Base-by-base conservation (phyloP, 2,329 filamentous ascomycete species). In the Epichloe sibirici region DNA sequence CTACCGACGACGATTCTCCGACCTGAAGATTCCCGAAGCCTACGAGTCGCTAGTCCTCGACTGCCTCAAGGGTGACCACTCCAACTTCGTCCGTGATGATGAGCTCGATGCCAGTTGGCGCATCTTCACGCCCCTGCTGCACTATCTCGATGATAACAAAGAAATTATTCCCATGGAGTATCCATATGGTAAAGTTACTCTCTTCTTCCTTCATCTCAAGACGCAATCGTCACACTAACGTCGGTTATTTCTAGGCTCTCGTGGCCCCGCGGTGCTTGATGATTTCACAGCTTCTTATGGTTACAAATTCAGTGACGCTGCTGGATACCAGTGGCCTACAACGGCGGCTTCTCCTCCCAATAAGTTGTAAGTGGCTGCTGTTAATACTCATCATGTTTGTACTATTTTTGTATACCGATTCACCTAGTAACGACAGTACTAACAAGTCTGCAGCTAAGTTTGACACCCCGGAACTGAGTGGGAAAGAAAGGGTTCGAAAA, bases 101-200 rank as follows among this genome's bases (percentile, higher is more conserved):
- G 93, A 98, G 75, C 80, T 98, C 34, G 93, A 98, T 65, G 90
- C 93, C 55, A 93, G 87, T 74, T 98, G 93, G 93, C 89, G 90
- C 71, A 94, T 98, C 71, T 98, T 98, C 74, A 95, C 90, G 2
- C 93, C 93, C 61, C 84, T 98, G 39, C 79, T 98, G 57, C 91
- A 98, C 77, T 98, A 98, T 74, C 82, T 98, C 12, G 94, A 98
- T 59, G 90, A 96, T 68, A 96, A 97, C 79, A 95, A 95, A 79
- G 93, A 98, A 74, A 97, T 98, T 60, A 88, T 95, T 55, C 93
- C 93, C 28, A 98, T 98, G 93, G 91, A 96, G 67, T 98, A 98
- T 74, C 91, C 94, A 60, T 98, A 98, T 68, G 93, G 93, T 96
- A 74, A 74, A 86, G 70, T 44, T 23, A 23, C 6, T 35, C 11